Base-by-base conservation (phyloP, 352 stramenopile species). In the Pythium phragmitis region DNA sequence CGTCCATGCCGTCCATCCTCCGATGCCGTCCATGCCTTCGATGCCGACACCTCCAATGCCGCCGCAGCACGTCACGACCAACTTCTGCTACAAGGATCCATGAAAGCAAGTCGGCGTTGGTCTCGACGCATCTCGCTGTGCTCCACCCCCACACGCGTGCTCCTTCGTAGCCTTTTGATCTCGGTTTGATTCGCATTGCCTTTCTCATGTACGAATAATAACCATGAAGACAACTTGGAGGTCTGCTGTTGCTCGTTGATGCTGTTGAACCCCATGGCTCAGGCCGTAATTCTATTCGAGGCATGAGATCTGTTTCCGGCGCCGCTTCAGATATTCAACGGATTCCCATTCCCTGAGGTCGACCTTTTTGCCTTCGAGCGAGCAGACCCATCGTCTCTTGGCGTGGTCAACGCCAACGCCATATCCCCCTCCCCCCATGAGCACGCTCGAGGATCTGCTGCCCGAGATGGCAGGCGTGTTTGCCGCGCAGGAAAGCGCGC, bases 401-500 rank as follows among this genome's bases (percentile, higher is more conserved):
- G 23, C 16, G n/a, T 17, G 48, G 1, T 14, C 16, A 55, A 17
- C 7, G 12, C 21, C 16, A 19, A 19, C 7, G 13, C 47, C 12
- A 4, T 53, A 14, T 33, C 23, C 13, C 34, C 17, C 7, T 17
- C 9, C 43, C 23, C 43, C 45, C 47, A 91, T 91, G 82, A 82
- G 75, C 59, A 62, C 69, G 50, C 74, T 91, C 30, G 82, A 87
- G 56, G 78, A 88, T 56, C 57, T 88, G 43, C 72, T 91, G 61
- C 82, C 80, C 28, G 80, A 82, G 50, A 80, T 91, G 69, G 79
- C 69, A 47, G 77, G 76, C 50, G 74, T 89, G 33, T 75, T 91
- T 51, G 73, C 69, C 0, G 75, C 80, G 14, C 82, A 91, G 67
- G 82, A 91, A 62, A 69, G 54, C n/a, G 69, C 82, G 12, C 57